Conservation (phyloP, 345 rosid genomes). For the Iberis pinnata region DNA sequence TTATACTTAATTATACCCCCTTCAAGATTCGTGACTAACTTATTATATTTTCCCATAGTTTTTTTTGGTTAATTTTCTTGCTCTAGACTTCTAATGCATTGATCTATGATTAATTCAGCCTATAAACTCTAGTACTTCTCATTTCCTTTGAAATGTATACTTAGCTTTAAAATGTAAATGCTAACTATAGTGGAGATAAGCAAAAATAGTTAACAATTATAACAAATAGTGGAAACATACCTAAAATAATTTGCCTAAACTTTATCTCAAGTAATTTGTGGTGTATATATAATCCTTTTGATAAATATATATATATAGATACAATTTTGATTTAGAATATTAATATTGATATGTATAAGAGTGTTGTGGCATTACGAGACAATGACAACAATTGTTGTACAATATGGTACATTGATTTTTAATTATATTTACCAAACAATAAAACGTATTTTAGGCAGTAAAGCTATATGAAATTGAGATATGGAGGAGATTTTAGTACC, state of each 20-base stretch:
- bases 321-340: conserved; percentile 2
- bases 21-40: no score
- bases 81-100: no score
- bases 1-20: no score
- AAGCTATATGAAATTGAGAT: conserved; percentile 22
- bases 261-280: neutral
- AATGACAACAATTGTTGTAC: conserved; percentile 21
- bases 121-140: no score
- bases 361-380: conserved; percentile 21
- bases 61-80: no score
- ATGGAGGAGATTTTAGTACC: conserved; percentile 17
- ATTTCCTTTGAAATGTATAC: no score
- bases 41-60: no score
- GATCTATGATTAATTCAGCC: no score
- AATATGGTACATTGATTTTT: conserved; percentile 14
- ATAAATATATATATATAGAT: neutral
- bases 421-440: neutral
- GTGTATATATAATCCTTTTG: neutral
- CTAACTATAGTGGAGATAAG: neutral
- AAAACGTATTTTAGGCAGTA: conserved; percentile 17
- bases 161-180: no score
- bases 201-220: neutral
- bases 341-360: no score
- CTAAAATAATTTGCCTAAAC: conserved; percentile 22
- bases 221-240: conserved; percentile 19